These are phyloP conservation scores for Ilyonectria robusta DNA, from an alignment of 2,329 filamentous ascomycete genomes.

Conservation along the genomic window DNA sequence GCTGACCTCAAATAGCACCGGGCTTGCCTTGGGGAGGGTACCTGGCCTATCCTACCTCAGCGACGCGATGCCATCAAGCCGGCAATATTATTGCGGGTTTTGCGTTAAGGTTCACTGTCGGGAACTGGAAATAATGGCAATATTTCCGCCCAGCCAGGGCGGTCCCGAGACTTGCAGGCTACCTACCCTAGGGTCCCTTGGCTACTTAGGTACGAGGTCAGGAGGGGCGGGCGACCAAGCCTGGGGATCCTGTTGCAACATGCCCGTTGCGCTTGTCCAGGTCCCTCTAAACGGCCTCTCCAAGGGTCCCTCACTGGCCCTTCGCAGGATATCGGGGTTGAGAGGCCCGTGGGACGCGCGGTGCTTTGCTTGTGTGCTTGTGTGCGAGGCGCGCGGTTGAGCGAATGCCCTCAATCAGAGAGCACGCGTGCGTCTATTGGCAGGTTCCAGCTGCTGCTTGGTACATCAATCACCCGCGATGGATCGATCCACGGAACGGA, in stretches of 20 bases:
- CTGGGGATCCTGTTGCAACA: not conserved
- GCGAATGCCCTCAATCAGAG: constrained; percentile 8
- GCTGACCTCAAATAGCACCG: not conserved
- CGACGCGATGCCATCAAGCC: constrained; percentile 8
- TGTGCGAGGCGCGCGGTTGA: not conserved
- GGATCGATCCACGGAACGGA: not conserved
- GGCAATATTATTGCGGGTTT: constrained; percentile 1
- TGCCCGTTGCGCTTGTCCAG: not conserved
- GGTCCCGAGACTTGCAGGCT: not conserved
- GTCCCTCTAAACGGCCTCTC: not conserved
- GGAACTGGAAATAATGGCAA: not conserved
- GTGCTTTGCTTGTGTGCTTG: not conserved
- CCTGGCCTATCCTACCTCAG: not conserved
- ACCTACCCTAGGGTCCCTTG: not conserved
- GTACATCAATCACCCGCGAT: constrained; percentile 4
- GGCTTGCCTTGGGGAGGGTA: not conserved
- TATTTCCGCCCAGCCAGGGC: not conserved
- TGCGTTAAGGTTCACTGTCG: not conserved
- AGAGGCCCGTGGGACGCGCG: not conserved
- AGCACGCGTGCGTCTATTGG: constrained; percentile 7
- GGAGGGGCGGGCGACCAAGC: not conserved
- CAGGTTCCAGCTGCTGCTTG: not conserved
- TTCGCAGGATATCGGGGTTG: not conserved
- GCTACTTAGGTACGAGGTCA: too few relatives aligned
- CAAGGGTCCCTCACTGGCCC: not conserved